Base-by-base conservation (phyloP, 2,329 filamentous ascomycete genomes). In the Trichoderma lentiforme region DNA sequence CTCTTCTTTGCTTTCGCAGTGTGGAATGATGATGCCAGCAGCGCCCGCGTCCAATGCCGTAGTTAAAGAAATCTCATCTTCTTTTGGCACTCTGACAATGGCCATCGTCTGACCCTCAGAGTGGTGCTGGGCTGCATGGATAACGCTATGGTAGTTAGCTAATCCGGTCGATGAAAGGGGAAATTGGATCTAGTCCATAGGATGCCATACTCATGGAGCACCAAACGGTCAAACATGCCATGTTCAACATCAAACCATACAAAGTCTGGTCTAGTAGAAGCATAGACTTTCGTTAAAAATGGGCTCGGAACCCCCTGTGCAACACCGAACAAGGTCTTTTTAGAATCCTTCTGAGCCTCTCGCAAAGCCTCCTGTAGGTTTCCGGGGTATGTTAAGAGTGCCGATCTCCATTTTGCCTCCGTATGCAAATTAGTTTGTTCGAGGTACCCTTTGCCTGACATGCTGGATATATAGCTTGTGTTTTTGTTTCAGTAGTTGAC, bases 181-280 rank as follows among this genome's bases (percentile, higher is more conserved):
- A 7, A 32, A 1, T 30, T 28, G 18, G 30, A 39, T 18, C 15
- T 14, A 7, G 18, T 15, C 7, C 4, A 21, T 24, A n/a, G 12
- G 12, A 43, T 14, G n/a, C 9, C n/a, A 21, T 70, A 70, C 68
- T 70, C 68, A 18, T 70, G 68, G 9, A 70, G 68, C 24, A 56
- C 47, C 5, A 70, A 21, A 14, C 58, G 68, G 12, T 70, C 68
- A n/a, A 62, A 70, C 58, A 70, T 70, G n/a, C 68, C 68, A 63
- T 70, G 68, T 60, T 70, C 68, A 57, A 70, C 68, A 39, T 70
- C 68, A 11, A 70, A 36, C 58, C 68, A 70, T 21, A 70, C 51
- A 39, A 70, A 70, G 21, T 70, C 68, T 6, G 68, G 68, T 36
- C 34, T 30, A 7, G 47, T 39, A 26, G 58, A 63, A 63, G 68